These are phyloP conservation scores for Hepatocystis sp. DNA, from an alignment of 169 alveolate genomes.

Conservation along the genomic window DNA sequence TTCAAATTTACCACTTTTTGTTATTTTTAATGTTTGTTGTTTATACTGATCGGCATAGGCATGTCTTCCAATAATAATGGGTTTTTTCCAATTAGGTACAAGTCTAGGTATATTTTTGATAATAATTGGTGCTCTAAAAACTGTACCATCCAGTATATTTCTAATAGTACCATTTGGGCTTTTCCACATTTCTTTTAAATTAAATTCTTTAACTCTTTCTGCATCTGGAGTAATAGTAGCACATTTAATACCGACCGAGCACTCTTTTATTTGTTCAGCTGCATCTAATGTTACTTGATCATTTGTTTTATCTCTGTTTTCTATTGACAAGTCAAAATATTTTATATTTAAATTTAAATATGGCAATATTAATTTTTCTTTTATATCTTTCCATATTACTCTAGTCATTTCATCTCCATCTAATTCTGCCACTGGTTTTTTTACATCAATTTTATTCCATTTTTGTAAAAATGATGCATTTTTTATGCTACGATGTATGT, in stretches of 20 bases:
- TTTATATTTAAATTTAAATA: constrained; percentile 91
- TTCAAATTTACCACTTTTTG: constrained; percentile 91
- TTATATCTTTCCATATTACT: constrained; percentile 93
- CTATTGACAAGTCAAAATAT: constrained; percentile 93
- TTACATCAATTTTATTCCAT: constrained; percentile 42
- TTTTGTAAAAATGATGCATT: constrained; percentile 17
- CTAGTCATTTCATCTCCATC: constrained; percentile 98
- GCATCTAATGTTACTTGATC: constrained; percentile 97
- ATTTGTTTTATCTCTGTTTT: constrained; percentile 93
- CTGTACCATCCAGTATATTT: constrained; percentile 95
- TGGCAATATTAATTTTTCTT: constrained; percentile 92
- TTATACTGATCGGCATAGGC: constrained; percentile 97
- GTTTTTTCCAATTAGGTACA: constrained; percentile 95
- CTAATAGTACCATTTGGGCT: constrained; percentile 97
- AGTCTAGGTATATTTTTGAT: constrained; percentile 92
- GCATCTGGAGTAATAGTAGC: constrained; percentile 98
- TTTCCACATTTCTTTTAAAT: constrained; percentile 95
- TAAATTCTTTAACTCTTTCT: constrained; percentile 95
- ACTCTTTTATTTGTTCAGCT: constrained; percentile 93
- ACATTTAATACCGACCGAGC: constrained; percentile 95
- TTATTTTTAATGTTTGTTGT: constrained; percentile 89
- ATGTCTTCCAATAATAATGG: constrained; percentile 96
- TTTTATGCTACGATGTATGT: constrained; percentile 1
- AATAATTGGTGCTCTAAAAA: constrained; percentile 96
- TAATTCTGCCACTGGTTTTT: constrained; percentile 93